phyloP scores from a whole-genome alignment of 805 yeast species.

The Cephaloascus fragrans region DNA sequence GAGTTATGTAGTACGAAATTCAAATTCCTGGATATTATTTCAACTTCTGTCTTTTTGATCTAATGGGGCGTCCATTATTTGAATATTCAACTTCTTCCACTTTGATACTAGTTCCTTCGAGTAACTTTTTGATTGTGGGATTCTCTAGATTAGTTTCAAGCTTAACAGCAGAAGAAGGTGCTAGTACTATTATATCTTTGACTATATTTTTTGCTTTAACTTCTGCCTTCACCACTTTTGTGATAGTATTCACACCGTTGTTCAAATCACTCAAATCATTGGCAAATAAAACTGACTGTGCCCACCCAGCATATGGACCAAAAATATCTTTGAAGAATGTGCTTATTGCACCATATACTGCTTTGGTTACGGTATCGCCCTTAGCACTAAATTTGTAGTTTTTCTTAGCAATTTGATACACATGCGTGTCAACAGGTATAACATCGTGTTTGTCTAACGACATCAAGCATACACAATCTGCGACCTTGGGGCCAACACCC shows the following conservation, averaged over 20 bases:
- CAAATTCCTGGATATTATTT: neutral
- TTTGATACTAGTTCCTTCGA: neutral
- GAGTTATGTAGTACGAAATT: too few species aligned
- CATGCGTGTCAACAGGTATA: conserved; percentile 95
- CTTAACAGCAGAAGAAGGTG: too few species aligned
- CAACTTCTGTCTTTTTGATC: neutral
- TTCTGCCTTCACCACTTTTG: conserved; percentile 8
- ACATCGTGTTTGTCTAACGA: conserved; percentile 75
- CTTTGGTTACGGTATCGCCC: conserved; percentile 38
- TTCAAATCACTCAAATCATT: conserved; percentile 69
- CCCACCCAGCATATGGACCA: conserved; percentile 98
- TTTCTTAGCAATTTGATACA: conserved; percentile 77
- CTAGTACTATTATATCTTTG: neutral
- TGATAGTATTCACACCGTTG: conserved; percentile 44
- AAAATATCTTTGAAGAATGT: conserved; percentile 54
- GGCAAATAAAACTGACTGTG: conserved; percentile 88
- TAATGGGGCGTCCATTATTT: conserved; percentile 14
- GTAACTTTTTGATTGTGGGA: neutral
- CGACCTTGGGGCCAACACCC: conserved; percentile 97
- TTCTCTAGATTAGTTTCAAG: too few species aligned
- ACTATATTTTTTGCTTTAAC: neutral
- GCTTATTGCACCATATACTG: conserved; percentile 47
- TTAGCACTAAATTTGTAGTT: conserved; percentile 56
- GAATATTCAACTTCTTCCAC: conserved; percentile 7
- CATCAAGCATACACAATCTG: conserved; percentile 94